A percentile compares a stretch with the other conserved stretches of the same genome.
Evolutionary conservation across 2,329 filamentous ascomycete species (phyloP).

Genomic region (Fusarium metavorans): DNA sequence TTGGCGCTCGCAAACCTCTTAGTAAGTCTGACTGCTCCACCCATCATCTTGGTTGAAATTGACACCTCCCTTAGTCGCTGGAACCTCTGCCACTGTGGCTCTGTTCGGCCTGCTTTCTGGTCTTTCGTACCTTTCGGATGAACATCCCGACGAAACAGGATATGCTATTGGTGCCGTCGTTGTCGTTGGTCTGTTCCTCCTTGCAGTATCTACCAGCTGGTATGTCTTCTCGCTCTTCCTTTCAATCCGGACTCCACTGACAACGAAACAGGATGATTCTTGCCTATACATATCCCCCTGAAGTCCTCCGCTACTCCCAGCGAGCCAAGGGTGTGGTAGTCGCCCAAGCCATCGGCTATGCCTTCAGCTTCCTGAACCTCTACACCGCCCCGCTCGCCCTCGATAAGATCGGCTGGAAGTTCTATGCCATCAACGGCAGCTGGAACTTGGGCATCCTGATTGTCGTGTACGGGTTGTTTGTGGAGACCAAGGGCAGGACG

Average conservation of each 20-base stretch:
- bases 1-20: slow-evolving; percentile 13
- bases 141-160: neutral
- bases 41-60: neutral
- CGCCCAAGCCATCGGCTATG: slow-evolving; percentile 15
- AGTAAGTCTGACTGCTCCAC: neutral
- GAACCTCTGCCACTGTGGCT: neutral
- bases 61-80: neutral
- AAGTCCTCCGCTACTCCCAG: slow-evolving; percentile 16
- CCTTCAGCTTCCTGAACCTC: slow-evolving; percentile 19
- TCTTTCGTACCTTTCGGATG: slow-evolving; percentile 2
- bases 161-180: slow-evolving; percentile 14
- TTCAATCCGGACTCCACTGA: neutral
- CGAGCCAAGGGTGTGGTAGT: slow-evolving; percentile 16
- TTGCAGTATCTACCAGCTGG: slow-evolving; percentile 17
- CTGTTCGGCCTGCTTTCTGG: neutral
- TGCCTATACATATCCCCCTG: slow-evolving; percentile 8
- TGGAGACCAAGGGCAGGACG: slow-evolving; percentile 19
- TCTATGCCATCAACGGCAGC: slow-evolving; percentile 12
- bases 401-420: slow-evolving; percentile 13
- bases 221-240: neutral
- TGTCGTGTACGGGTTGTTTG: slow-evolving; percentile 10
- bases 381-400: slow-evolving; percentile 16
- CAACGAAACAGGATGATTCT: slow-evolving; percentile 7
- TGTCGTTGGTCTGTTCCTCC: slow-evolving; percentile 12
- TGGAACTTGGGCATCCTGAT: slow-evolving; percentile 15